Percentiles rank a stretch among this genome's conserved stretches.
These are phyloP conservation scores for Pseudogymnoascus verrucosus DNA, from an alignment of 2,329 filamentous ascomycete species.

Conservation along the genomic window DNA sequence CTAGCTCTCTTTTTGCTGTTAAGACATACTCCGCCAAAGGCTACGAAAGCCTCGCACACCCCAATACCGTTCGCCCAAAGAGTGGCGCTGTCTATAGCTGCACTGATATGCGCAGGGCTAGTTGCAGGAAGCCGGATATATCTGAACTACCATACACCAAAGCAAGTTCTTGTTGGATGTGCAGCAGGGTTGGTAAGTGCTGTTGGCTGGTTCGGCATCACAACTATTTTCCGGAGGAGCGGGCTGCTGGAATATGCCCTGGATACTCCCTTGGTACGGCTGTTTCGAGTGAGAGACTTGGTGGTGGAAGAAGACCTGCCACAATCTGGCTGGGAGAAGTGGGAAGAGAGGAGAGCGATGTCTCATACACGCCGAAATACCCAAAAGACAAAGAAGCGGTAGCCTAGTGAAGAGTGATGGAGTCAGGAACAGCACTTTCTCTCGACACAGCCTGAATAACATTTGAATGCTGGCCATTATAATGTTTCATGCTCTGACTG, in stretches of 20 bases:
- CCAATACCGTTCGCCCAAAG: conserved; percentile 58
- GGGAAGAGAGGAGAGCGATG: conserved; percentile 45
- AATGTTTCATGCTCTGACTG: background rate
- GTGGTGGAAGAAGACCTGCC: conserved; percentile 81
- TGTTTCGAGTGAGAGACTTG: conserved; percentile 71
- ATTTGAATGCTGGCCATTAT: background rate
- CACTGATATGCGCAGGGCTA: conserved; percentile 51
- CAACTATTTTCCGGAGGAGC: conserved; percentile 53
- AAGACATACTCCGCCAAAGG: conserved; percentile 56
- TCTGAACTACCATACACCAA: conserved; percentile 82
- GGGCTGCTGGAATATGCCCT: conserved; percentile 69
- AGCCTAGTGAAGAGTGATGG: background rate
- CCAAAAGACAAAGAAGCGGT: conserved; percentile 3
- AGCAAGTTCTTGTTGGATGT: conserved; percentile 77
- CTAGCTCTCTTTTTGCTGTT: conserved; percentile 77
- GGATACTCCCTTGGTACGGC: conserved; percentile 54
- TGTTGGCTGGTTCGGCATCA: conserved; percentile 69
- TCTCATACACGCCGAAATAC: background rate
- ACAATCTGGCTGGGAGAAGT: conserved; percentile 90
- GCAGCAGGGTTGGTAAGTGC: conserved; percentile 64
- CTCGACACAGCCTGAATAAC: background rate
- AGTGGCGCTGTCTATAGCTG: conserved; percentile 42
- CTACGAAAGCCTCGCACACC: conserved; percentile 29
- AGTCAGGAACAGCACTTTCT: background rate
- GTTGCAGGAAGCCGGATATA: conserved; percentile 84